Evolutionary conservation across 2,329 filamentous ascomycete genomes (phyloP), one percentile per base, ranked within the genome.

Genomic region (Remersonia thermophila): DNA sequence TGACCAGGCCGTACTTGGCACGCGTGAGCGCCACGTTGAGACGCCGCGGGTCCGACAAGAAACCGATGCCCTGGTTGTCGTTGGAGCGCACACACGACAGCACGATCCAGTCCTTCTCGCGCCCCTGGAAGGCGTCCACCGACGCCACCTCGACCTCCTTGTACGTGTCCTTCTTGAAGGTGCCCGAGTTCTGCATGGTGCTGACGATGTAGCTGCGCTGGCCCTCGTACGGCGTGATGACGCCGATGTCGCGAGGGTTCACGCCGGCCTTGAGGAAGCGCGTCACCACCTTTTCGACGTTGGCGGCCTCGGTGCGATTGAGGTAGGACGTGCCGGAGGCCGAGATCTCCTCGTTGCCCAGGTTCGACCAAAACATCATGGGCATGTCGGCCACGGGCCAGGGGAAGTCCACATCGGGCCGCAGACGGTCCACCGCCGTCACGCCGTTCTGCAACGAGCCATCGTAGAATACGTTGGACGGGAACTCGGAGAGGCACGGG

Each of bases 351-450:
- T 98, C 91, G 41, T 93, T 93, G 41, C 91, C 91, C 37, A 95
- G 67, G 56, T 98, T 98, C 17, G 86, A 93, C 91, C 91, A 98
- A 65, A 98, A 98, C 91, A 96, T 96, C 91, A 98, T 98, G 3
- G 91, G 91, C 49, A 79, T 85, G 55, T 96, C 89, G 14, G 69
- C 75, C 20, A 94, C 84, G 3, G 91, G 91, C 91, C 91, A 98
- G 10, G 91, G 91, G 57, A 98, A 98, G 58, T 98, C 91, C 18
- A 98, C 85, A 51, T 98, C 89, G 47, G 81, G 81, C 44, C 89
- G 80, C 45, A 96, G 71, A 42, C 91, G 80, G 53, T 93, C 81
- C 48, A 84, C 79, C 55, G 83, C 83, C 1, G 87, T 93, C 32
- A 98, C 84, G 54, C 91, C 91, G 50, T 98, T 98, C 59, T 98